phyloP scores from a whole-genome alignment of 192 early-diverging fungal species.

The Coemansia sp. region DNA sequence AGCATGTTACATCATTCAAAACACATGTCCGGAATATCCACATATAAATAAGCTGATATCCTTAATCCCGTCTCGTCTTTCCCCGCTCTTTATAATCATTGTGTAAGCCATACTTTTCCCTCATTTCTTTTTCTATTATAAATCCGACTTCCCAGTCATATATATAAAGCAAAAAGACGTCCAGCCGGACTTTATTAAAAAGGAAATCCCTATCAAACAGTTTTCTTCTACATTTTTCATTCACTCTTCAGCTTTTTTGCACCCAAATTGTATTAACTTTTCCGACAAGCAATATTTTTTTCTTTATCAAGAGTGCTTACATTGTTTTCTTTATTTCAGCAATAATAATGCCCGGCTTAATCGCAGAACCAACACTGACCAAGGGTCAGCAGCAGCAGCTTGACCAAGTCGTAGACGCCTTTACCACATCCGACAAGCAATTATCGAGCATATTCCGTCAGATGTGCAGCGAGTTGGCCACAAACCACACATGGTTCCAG shows the following conservation, averaged over 20 bases:
- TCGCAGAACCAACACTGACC: conserved; percentile 24
- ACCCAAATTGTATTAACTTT: not conserved
- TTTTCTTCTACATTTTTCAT: too few relatives aligned
- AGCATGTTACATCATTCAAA: too few relatives aligned
- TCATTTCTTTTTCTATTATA: not conserved
- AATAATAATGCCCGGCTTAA: conserved; percentile 3
- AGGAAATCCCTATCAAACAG: too few relatives aligned
- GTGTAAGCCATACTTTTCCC: not conserved
- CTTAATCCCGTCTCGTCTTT: not conserved
- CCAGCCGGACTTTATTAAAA: too few relatives aligned
- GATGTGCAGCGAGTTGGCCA: conserved; percentile 56
- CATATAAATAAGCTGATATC: not conserved
- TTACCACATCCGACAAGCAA: conserved; percentile 23
- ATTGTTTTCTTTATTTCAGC: conserved; percentile 2
- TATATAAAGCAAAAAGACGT: too few relatives aligned
- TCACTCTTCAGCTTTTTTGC: too few relatives aligned
- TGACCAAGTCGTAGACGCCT: conserved; percentile 45
- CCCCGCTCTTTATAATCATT: not conserved
- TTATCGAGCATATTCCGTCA: conserved; percentile 18
- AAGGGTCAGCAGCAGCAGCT: conserved; percentile 52
- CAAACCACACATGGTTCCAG: conserved; percentile 47
- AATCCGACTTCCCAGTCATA: too few relatives aligned
- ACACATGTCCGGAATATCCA: too few relatives aligned
- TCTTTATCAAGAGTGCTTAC: not conserved
- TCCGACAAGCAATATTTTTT: not conserved